Base-by-base conservation (phyloP, 2,329 filamentous ascomycete genomes). In the Colletotrichum horii region DNA sequence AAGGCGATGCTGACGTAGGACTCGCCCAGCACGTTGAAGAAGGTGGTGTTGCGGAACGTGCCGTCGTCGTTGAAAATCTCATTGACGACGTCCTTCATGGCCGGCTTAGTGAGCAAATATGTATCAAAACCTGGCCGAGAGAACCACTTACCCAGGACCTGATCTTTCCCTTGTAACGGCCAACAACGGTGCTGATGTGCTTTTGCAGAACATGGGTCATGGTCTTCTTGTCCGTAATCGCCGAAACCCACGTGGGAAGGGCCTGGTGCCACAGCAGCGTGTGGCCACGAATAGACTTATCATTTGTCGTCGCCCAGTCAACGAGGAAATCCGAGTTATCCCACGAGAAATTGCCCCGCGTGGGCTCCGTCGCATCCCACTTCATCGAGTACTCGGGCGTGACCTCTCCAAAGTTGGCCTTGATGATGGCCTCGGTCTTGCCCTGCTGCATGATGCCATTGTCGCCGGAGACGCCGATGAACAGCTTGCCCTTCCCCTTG, bases 311-410 rank as follows among this genome's bases (percentile, higher is more conserved):
- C 11, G 91, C 92, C 83, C 87, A 93, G 81, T 90, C 82, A 74
- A 93, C 90, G 7, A 93, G 86, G 79, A 88, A 87, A 82, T 94
- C 92, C 14, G 90, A 88, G n/a, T 83, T 83, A 16, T 78, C 81
- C 78, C 91, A 93, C 77, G 84, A 91, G 87, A 92, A 94, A 2
- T 77, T 79, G 75, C 87, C 88, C 75, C 85, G 84, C 36, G 83
- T 80, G n/a, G 79, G 80, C 83, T 93, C 86, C 19, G 86, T 86
- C 38, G 88, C 84, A 78, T 93, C 90, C 92, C 92, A 94, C 84
- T 94, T 94, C 89, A 93, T 92, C 80, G 87, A 91, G 86, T 94
- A 94, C 85, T 94, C 93, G 2, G 90, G 88, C 0, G 92, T 94
- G 24, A 94, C 86, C 81, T 91, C 89, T 24, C 92, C 92, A 77